Percentiles rank a stretch among this genome's conserved stretches.
Conservation (phyloP, 2,329 filamentous ascomycete species). For the Colletotrichum sp. region DNA sequence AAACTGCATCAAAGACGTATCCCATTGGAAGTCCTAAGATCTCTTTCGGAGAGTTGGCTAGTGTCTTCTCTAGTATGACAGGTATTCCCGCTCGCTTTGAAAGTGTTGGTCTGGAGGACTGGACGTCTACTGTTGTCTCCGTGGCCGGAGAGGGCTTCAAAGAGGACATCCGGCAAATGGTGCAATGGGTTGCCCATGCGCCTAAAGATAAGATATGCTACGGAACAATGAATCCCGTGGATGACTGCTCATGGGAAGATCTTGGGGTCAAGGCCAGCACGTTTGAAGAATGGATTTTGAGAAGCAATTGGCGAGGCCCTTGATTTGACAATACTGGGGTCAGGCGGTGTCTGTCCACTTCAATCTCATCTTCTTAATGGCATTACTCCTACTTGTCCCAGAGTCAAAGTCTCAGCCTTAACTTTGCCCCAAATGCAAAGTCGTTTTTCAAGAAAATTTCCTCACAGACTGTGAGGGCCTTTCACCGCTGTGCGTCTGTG, state of each 20-base stretch:
- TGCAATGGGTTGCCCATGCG: slow-evolving; percentile 22
- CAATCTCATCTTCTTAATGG: not conserved
- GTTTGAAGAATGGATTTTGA: not conserved
- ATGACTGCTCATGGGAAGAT: not conserved
- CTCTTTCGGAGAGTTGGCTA: not conserved
- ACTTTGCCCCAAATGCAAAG: not conserved
- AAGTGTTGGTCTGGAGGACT: not conserved
- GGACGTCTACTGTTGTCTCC: not conserved
- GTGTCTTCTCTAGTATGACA: not conserved
- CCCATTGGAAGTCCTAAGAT: not conserved
- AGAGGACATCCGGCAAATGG: slow-evolving; percentile 24
- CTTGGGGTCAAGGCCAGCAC: not conserved
- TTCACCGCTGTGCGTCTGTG: not conserved
- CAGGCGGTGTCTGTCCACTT: not conserved
- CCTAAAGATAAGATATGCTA: slow-evolving; percentile 19
- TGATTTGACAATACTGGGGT: not conserved
- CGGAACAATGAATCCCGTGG: not conserved
- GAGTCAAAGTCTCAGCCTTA: too few relatives aligned
- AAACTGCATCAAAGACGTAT: not conserved
- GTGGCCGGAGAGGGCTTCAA: slow-evolving; percentile 16
- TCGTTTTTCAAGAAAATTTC: not conserved
- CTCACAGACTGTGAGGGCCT: not conserved
- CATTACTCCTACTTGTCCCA: not conserved
- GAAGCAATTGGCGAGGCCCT: not conserved
- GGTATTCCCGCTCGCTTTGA: not conserved